These are phyloP conservation scores for Monosporozyma unispora DNA, from an alignment of 805 yeast genomes.

Conservation along the genomic window DNA sequence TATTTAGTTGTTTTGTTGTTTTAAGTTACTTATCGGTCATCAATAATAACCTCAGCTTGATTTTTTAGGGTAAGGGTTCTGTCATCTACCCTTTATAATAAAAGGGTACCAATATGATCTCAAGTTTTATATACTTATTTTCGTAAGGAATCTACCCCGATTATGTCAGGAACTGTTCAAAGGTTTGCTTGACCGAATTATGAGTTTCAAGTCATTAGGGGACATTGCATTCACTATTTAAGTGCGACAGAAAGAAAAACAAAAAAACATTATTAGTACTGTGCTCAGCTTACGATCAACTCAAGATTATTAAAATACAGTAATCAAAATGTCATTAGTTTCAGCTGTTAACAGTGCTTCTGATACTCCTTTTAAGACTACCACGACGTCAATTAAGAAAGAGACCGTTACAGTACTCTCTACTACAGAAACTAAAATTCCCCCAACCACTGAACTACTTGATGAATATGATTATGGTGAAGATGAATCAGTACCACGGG, in stretches of 20 bases:
- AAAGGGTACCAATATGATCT: background rate
- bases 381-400: background rate
- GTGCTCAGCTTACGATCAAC: background rate
- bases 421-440: background rate
- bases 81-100: background rate
- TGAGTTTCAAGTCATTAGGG: background rate
- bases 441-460: background rate
- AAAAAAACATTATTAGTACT: background rate
- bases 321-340: background rate
- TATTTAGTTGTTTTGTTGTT: conserved; percentile 13
- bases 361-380: background rate
- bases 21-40: too few relatives aligned
- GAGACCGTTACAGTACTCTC: background rate
- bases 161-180: background rate
- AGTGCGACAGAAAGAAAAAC: background rate
- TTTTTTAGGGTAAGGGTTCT: background rate
- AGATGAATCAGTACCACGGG: background rate
- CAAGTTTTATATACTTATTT: background rate
- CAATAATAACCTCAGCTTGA: too few relatives aligned
- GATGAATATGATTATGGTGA: conserved; percentile 1
- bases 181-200: too few relatives aligned
- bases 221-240: background rate
- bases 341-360: background rate
- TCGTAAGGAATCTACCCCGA: background rate
- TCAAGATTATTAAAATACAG: background rate